Evolutionary conservation across 805 yeast genomes (phyloP).

Genomic region (Ogataea trehaloabstinens): DNA sequence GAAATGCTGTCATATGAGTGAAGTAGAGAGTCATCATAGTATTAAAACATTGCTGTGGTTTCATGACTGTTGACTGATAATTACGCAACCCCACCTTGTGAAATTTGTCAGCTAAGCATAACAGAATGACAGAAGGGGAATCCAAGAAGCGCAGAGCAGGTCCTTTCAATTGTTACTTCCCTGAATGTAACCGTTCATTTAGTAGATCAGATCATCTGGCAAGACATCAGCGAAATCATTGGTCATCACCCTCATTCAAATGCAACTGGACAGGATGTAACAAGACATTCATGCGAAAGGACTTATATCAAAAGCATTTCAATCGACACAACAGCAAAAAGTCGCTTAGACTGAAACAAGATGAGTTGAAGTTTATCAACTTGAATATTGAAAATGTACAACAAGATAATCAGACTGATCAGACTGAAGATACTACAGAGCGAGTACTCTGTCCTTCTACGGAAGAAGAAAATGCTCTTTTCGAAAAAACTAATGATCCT

Average conservation of each 20-base stretch:
- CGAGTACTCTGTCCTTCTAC: no score
- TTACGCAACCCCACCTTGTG: no score
- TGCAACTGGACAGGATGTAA: neutral
- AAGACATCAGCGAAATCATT: conserved; percentile 53
- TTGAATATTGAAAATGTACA: neutral
- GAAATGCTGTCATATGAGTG: no score
- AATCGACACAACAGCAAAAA: neutral
- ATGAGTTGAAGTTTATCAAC: neutral
- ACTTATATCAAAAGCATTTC: neutral
- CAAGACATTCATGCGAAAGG: neutral
- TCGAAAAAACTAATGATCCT: conserved; percentile 14
- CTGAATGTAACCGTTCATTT: conserved; percentile 50
- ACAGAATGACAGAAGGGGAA: neutral
- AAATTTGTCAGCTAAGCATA: no score
- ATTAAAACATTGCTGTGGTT: no score
- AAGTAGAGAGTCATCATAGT: no score
- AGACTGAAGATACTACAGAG: no score
- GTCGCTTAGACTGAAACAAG: neutral
- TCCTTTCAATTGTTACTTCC: conserved; percentile 33
- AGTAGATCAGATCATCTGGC: conserved; percentile 56
- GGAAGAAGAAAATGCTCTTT: no score
- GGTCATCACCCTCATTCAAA: conserved; percentile 33
- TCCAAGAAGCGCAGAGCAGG: neutral
- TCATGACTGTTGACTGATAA: no score
- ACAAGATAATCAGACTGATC: no score